Percentiles rank a stretch among this genome's conserved stretches.
These are phyloP conservation scores for Sordariomycetes sp. DNA, from an alignment of 2,329 filamentous ascomycete genomes.

Conservation along the genomic window DNA sequence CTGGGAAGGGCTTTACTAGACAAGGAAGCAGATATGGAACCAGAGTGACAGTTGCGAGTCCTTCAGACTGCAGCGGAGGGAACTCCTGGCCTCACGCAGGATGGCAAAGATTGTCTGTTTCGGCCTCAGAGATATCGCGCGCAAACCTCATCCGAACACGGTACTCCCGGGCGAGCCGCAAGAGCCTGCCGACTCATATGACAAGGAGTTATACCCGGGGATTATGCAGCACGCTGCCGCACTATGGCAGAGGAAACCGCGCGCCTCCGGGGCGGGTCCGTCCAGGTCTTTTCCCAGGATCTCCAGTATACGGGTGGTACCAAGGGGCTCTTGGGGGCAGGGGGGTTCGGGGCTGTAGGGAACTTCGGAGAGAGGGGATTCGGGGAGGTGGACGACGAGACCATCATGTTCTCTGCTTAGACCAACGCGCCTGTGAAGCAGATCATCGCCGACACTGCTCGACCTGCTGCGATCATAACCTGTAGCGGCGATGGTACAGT, in stretches of 20 bases:
- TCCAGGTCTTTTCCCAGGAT: neutral
- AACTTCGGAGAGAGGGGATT: conserved; percentile 16
- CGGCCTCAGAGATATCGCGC: conserved; percentile 4
- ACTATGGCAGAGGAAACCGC: neutral
- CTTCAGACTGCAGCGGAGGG: neutral
- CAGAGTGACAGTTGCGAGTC: neutral
- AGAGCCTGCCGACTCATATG: neutral
- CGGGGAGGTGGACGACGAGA: conserved; percentile 20
- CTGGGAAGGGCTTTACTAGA: neutral
- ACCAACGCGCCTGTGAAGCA: conserved; percentile 20
- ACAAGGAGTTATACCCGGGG: neutral
- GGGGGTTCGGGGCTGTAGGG: conserved; percentile 13
- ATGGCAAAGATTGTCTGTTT: conserved; percentile 4
- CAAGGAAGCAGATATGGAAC: neutral
- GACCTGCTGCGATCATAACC: conserved; percentile 9
- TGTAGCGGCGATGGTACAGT: neutral
- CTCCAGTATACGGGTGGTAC: conserved; percentile 4
- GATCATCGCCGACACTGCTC: conserved; percentile 22
- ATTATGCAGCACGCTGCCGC: neutral
- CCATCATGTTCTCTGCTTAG: conserved; percentile 19
- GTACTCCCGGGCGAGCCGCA: neutral
- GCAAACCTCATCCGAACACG: neutral
- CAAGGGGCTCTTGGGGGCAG: conserved; percentile 8
- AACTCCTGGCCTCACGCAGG: neutral
- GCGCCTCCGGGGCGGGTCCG: neutral